These are phyloP conservation scores for Apiotrichum montevideense DNA, from an alignment of 1,284 basidiomycete genomes.

Conservation along the genomic window DNA sequence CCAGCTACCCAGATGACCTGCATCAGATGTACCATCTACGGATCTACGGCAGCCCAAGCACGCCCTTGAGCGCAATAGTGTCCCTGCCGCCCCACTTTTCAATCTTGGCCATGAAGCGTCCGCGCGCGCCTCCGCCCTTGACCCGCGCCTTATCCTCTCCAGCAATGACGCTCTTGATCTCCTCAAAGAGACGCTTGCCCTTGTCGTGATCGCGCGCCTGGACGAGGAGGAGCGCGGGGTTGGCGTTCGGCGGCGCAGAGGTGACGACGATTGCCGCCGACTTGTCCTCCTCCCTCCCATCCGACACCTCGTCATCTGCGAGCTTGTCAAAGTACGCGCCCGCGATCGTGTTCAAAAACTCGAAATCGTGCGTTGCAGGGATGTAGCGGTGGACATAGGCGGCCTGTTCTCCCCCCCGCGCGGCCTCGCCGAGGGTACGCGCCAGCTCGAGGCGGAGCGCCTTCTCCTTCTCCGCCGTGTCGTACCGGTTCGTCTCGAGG, in stretches of 20 bases:
- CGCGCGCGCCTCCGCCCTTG: slow-evolving; percentile 48
- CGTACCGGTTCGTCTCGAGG: slow-evolving; percentile 58
- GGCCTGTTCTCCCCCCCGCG: slow-evolving; percentile 24
- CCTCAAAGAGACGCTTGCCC: slow-evolving; percentile 56
- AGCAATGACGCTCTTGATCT: slow-evolving; percentile 54
- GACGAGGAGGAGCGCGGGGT: slow-evolving; percentile 53
- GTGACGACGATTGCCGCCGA: slow-evolving; percentile 48
- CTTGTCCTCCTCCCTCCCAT: not conserved
- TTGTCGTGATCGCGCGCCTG: slow-evolving; percentile 57
- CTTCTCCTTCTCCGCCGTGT: slow-evolving; percentile 57
- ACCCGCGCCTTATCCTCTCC: slow-evolving; percentile 43
- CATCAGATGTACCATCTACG: too few species aligned
- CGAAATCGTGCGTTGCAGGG: slow-evolving; percentile 39
- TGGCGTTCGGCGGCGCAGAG: slow-evolving; percentile 14
- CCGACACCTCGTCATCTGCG: not conserved
- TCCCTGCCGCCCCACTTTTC: slow-evolving; percentile 31
- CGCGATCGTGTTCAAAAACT: slow-evolving; percentile 24
- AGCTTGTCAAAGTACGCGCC: not conserved
- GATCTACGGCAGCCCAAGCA: not conserved
- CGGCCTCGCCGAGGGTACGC: slow-evolving; percentile 52
- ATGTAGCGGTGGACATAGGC: slow-evolving; percentile 14
- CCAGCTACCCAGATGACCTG: too few species aligned
- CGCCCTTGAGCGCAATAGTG: not conserved
- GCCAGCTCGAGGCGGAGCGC: slow-evolving; percentile 65
- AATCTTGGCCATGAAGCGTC: slow-evolving; percentile 46